Evolutionary conservation across 768 basidiomycete genomes (phyloP), one percentile per base, ranked within the genome.

Genomic region (Hygrophoropsis aurantiaca): DNA sequence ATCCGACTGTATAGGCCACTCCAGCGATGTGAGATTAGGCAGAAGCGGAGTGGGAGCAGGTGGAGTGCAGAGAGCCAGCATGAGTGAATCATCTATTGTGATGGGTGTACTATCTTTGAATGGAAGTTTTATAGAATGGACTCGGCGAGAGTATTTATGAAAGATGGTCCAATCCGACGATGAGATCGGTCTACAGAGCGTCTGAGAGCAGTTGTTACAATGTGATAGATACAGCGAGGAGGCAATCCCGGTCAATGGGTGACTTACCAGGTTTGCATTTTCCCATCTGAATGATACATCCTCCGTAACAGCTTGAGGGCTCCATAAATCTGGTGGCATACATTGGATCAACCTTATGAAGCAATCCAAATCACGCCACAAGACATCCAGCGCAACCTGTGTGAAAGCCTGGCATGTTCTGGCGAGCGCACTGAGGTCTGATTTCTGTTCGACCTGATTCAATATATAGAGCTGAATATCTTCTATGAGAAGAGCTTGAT

Each of bases 301-400:
- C n/a, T n/a, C n/a, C n/a, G n/a, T n/a, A n/a, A n/a, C n/a, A n/a
- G n/a, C n/a, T n/a, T n/a, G n/a, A 2, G 48, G 44, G 47, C 16
- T 56, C 65, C 62, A 65, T 5, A 66, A 44, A 42, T 64, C 62
- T 35, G 38, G 62, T 30, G 63, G 65, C 46, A 64, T 58, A 36
- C 55, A 58, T 36, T 47, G 48, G 16, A 64, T 20, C 35, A 66
- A 55, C n/a, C 41, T 25, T 16, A 50, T 27, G 46, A 64, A 54
- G 3, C 55, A 60, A 34, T 55, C 47, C 51, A 59, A 41, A 8
- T 24, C 15, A 7, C 26, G 50, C 62, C 65, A 64, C 33, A 65
- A 19, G 2, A 53, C 42, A 44, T 64, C 62, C 20, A 64, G 56
- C 9, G 65, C 59, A 4, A 42, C 20, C 13, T 43, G 38, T 36